Evolutionary conservation across 139 green algal genomes (phyloP).

Genomic region (Auxenochlorella pyrenoidosa): DNA sequence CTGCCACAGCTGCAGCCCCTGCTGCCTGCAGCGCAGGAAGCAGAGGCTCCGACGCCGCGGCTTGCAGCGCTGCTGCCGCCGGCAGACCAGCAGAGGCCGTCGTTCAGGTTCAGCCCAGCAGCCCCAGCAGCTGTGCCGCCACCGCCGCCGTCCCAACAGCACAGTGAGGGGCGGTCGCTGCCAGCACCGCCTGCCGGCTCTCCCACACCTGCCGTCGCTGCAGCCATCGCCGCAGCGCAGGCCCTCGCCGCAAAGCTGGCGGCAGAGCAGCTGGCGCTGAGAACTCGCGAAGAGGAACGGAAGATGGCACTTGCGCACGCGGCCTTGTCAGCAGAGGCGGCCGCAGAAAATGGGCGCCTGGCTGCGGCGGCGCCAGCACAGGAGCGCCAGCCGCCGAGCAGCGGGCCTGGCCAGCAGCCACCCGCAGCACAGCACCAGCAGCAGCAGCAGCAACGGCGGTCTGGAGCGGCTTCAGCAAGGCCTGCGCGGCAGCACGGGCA

Average conservation of each 20-base stretch:
- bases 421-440: background rate
- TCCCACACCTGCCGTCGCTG: background rate
- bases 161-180: background rate
- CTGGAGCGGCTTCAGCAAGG: background rate
- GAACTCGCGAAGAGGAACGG: background rate
- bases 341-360: background rate
- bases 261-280: background rate
- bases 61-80: background rate
- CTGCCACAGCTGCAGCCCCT: background rate
- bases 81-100: background rate
- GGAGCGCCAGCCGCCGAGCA: background rate
- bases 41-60: background rate
- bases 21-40: background rate
- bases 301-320: background rate
- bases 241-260: background rate
- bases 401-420: background rate
- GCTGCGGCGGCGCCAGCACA: background rate
- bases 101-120: background rate
- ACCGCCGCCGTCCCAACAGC: background rate
- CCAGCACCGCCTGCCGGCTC: background rate
- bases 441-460: background rate
- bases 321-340: background rate
- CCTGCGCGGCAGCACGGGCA: background rate
- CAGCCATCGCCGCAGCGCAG: constrained; percentile 1
- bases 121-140: background rate